These are phyloP conservation scores for Tetramitus jugosus DNA, from an alignment of 208 protist genomes.

Conservation along the genomic window DNA sequence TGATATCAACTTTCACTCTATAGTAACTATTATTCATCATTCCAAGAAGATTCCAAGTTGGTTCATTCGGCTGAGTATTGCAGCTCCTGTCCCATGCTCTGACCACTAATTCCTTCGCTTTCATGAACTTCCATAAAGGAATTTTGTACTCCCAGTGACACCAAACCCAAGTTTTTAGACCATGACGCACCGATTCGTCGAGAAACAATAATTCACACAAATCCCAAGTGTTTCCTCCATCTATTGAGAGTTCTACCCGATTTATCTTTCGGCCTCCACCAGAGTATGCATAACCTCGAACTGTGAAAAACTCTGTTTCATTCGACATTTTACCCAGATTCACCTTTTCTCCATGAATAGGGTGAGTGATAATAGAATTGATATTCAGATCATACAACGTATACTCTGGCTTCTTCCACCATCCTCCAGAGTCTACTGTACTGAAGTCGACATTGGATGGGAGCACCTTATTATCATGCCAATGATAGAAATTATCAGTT, in stretches of 20 bases:
- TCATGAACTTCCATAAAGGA: neutral
- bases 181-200: conserved; percentile 10
- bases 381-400: conserved; percentile 61
- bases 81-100: conserved; percentile 3
- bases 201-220: neutral
- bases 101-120: conserved; percentile 20
- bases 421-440: conserved; percentile 28
- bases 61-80: conserved; percentile 23
- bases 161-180: conserved; percentile 2
- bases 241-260: conserved; percentile 63
- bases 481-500: conserved; percentile 55
- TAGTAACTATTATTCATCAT: conserved; percentile 33
- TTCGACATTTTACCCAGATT: too few species aligned
- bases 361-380: conserved; percentile 54
- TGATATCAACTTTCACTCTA: neutral
- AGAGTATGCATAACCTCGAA: conserved; percentile 53
- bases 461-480: conserved; percentile 62
- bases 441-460: conserved; percentile 47
- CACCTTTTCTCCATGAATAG: conserved; percentile 25
- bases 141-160: conserved; percentile 24
- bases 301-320: conserved; percentile 27
- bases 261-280: conserved; percentile 59
- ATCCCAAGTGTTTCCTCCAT: conserved; percentile 57
- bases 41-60: conserved; percentile 27
- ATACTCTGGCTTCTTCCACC: neutral